Conservation (phyloP, 306 rosid species). For the Begonia peltatifolia region DNA sequence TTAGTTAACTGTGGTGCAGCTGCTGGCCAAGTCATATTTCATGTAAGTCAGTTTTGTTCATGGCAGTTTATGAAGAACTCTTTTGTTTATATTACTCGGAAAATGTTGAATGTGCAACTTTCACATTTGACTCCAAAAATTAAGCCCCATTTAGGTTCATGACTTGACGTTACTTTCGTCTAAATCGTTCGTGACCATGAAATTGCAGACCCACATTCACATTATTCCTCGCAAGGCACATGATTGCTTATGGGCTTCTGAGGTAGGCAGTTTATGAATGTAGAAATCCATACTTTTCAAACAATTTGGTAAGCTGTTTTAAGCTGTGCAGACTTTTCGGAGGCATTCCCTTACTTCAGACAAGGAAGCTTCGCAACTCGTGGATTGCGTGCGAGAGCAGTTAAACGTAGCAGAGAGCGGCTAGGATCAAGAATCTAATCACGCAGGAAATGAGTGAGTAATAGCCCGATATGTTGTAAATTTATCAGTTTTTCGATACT, state of each 20-base stretch:
- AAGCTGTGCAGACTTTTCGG: slow-evolving; percentile 39
- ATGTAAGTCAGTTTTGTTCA: slow-evolving; percentile 36
- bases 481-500: not conserved
- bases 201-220: slow-evolving; percentile 87
- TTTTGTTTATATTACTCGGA: too few species aligned
- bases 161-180: too few species aligned
- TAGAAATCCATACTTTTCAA: slow-evolving; percentile 1
- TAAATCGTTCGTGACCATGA: not conserved
- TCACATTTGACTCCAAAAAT: too few species aligned
- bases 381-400: slow-evolving; percentile 47
- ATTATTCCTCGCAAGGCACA: slow-evolving; percentile 75
- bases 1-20: slow-evolving; percentile 76
- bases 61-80: not conserved
- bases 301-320: not conserved
- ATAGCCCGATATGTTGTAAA: too few species aligned
- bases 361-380: slow-evolving; percentile 55
- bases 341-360: slow-evolving; percentile 55
- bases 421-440: slow-evolving; percentile 32
- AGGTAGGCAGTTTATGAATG: slow-evolving; percentile 33
- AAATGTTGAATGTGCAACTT: too few species aligned
- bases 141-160: too few species aligned
- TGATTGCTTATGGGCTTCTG: slow-evolving; percentile 86
- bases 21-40: slow-evolving; percentile 97
- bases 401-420: slow-evolving; percentile 16
- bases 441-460: slow-evolving; percentile 29